Conservation (phyloP, 768 basidiomycete species). For the Rickenella mellea region DNA sequence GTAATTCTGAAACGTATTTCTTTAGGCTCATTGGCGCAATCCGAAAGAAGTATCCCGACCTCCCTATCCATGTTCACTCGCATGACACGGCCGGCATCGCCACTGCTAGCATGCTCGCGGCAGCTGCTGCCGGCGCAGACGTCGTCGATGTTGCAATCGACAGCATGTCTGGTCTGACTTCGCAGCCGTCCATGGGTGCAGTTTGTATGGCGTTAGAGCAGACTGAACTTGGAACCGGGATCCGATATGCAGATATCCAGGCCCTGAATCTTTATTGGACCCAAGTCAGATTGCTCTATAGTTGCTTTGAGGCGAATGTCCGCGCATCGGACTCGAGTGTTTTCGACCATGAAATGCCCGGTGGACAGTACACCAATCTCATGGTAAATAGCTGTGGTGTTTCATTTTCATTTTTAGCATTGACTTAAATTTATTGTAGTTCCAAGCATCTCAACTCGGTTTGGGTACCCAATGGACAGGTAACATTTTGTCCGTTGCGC, state of each 20-base stretch:
- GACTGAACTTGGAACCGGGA: slow-evolving; percentile 87
- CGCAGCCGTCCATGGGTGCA: slow-evolving; percentile 98
- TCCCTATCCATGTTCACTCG: slow-evolving; percentile 98
- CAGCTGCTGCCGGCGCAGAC: slow-evolving; percentile 94
- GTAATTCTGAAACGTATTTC: slow-evolving; percentile 2
- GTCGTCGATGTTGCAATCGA: slow-evolving; percentile 98
- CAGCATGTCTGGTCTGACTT: slow-evolving; percentile 97
- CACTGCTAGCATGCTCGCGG: slow-evolving; percentile 93
- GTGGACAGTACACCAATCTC: slow-evolving; percentile 89
- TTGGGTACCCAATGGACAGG: slow-evolving; percentile 94
- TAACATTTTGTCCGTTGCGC: slow-evolving; percentile 16
- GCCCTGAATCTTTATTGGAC: slow-evolving; percentile 97
- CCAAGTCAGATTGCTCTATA: slow-evolving; percentile 89
- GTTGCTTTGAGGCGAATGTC: slow-evolving; percentile 97
- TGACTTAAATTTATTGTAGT: slow-evolving; percentile 45
- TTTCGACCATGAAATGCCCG: slow-evolving; percentile 99
- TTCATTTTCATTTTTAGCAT: slow-evolving; percentile 6
- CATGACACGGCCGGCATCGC: slow-evolving; percentile 99
- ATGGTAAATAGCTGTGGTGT: slow-evolving; percentile 49
- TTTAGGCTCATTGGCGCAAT: slow-evolving; percentile 85
- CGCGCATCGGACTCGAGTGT: slow-evolving; percentile 95
- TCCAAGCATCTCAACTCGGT: slow-evolving; percentile 97
- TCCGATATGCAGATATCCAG: slow-evolving; percentile 94
- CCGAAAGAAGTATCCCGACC: slow-evolving; percentile 90
- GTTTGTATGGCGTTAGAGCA: slow-evolving; percentile 93